phyloP scores from a whole-genome alignment of 768 basidiomycete species.

The Boletus speciosus region DNA sequence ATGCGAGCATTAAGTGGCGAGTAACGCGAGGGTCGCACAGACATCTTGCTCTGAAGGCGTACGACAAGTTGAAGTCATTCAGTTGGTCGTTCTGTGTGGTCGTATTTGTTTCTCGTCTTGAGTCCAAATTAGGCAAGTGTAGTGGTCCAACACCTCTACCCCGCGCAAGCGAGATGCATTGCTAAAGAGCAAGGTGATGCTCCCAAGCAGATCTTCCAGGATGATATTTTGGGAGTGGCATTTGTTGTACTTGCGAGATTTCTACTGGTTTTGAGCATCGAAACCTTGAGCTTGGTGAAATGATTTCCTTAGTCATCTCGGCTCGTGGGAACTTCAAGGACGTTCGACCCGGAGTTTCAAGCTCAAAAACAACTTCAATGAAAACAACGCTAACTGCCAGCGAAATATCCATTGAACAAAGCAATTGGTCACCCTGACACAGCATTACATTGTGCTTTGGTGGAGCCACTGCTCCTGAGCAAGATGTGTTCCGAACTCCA shows the following conservation, averaged over 20 bases:
- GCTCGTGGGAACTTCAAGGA: background rate
- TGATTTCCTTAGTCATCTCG: background rate
- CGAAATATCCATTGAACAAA: slow-evolving; percentile 5
- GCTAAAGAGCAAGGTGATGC: background rate
- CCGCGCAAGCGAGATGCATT: too few species aligned
- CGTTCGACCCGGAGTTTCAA: background rate
- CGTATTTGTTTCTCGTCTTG: too few species aligned
- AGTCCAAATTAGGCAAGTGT: too few species aligned
- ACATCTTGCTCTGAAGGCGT: too few species aligned
- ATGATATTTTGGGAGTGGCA: background rate
- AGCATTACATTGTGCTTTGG: slow-evolving; percentile 14
- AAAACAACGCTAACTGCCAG: background rate
- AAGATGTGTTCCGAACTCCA: background rate
- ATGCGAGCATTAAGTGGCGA: background rate
- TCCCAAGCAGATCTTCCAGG: background rate
- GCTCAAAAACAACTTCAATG: too few species aligned
- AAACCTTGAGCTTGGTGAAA: background rate
- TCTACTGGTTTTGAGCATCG: background rate
- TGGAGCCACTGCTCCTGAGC: slow-evolving; percentile 7
- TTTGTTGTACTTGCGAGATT: background rate
- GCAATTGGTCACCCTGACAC: slow-evolving; percentile 2
- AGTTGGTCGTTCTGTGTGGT: too few species aligned
- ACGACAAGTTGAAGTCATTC: too few species aligned
- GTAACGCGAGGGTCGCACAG: too few species aligned
- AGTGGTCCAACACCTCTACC: too few species aligned